A percentile compares a stretch with the other conserved stretches of the same genome.
phyloP scores from a whole-genome alignment of 371 early-diverging fungal genomes.

The Astathelohania contejeani region DNA sequence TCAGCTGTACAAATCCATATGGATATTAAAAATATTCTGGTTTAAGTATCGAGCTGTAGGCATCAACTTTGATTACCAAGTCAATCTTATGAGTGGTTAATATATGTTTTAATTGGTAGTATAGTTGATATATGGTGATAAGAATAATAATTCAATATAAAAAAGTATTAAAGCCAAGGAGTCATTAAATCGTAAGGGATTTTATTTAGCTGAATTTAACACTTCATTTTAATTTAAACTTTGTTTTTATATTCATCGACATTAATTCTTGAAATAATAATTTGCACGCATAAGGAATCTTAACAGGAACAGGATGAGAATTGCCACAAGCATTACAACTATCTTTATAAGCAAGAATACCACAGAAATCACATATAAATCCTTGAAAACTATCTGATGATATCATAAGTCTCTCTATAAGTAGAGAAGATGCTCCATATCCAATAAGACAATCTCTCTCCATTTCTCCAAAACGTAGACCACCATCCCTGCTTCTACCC shows the following conservation, averaged over 20 bases:
- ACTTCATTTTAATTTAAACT: not conserved
- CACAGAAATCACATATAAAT: slow-evolving; percentile 73
- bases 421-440: slow-evolving; percentile 76
- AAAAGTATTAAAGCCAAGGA: too few relatives aligned
- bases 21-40: too few relatives aligned
- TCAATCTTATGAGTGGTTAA: too few relatives aligned
- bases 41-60: too few relatives aligned
- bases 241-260: slow-evolving; percentile 67
- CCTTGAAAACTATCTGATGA: slow-evolving; percentile 81
- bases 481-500: slow-evolving; percentile 90
- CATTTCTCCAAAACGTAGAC: slow-evolving; percentile 92
- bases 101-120: too few relatives aligned
- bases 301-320: slow-evolving; percentile 65
- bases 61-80: too few relatives aligned
- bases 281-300: slow-evolving; percentile 74
- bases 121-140: too few relatives aligned
- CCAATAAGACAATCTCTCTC: slow-evolving; percentile 90
- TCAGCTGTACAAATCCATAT: too few relatives aligned
- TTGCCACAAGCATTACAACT: slow-evolving; percentile 60
- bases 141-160: too few relatives aligned
- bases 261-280: slow-evolving; percentile 73
- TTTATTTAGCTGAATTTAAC: too few relatives aligned
- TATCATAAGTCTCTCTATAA: slow-evolving; percentile 79
- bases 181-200: too few relatives aligned
- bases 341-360: slow-evolving; percentile 74